Evolutionary conservation across 2,329 filamentous ascomycete species (phyloP).

Genomic region (Colletotrichum sojae): DNA sequence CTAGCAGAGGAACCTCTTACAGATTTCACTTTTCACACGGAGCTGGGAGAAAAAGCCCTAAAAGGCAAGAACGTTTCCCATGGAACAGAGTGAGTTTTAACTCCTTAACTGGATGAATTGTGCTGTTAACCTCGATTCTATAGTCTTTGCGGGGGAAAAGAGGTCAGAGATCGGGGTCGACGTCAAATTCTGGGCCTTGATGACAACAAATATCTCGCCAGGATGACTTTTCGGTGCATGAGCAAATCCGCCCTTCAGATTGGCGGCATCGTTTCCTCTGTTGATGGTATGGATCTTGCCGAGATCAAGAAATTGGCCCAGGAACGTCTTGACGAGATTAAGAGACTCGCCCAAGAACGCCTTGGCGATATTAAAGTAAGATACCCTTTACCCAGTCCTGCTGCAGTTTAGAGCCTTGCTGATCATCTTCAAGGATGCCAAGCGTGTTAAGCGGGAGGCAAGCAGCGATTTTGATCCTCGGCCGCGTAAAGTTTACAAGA

Average conservation of each 20-base stretch:
- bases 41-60: slow-evolving; percentile 6
- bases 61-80: slow-evolving; percentile 16
- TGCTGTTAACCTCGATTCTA: no score
- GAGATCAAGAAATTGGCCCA: no score
- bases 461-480: background rate
- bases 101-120: background rate
- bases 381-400: no score
- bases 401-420: background rate
- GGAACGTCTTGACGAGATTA: background rate
- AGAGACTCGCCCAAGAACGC: slow-evolving; percentile 8
- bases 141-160: no score
- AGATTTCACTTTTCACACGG: background rate
- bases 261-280: background rate
- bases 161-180: no score
- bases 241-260: background rate
- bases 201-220: background rate
- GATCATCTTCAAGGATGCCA: background rate
- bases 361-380: background rate
- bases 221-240: slow-evolving; percentile 17
- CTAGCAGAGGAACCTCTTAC: background rate
- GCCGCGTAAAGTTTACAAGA: slow-evolving; percentile 27
- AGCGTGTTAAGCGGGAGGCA: slow-evolving; percentile 10
- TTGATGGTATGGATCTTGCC: no score
- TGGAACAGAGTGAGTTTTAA: background rate
- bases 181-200: no score